A percentile compares a stretch with the other conserved stretches of the same genome.
phyloP scores from a whole-genome alignment of 371 early-diverging fungal species.

The Lichtheimia corymbifera region DNA sequence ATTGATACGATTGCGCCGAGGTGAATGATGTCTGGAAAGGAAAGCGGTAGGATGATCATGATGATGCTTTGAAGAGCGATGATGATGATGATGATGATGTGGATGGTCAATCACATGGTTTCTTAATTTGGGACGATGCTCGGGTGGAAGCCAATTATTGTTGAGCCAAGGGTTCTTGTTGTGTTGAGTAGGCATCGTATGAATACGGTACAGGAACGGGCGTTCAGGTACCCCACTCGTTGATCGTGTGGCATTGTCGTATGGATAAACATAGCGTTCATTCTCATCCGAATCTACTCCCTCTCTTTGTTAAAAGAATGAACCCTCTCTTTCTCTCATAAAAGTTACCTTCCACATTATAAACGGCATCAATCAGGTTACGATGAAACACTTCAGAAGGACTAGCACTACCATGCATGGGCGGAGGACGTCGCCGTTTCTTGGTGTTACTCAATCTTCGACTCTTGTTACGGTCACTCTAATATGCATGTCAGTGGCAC shows the following conservation, averaged over 20 bases:
- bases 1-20: conserved; percentile 6
- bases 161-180: conserved; percentile 7
- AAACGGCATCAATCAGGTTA: conserved; percentile 49
- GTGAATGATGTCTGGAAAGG: conserved; percentile 1
- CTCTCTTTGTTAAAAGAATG: neutral
- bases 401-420: conserved; percentile 34
- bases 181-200: conserved; percentile 14
- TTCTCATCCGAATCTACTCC: conserved; percentile 30
- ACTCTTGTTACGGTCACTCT: conserved; percentile 7
- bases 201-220: conserved; percentile 9
- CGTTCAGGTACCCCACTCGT: neutral
- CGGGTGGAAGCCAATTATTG: conserved; percentile 5
- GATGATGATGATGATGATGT: conserved; percentile 14
- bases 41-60: neutral
- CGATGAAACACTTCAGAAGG: conserved; percentile 52
- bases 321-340: neutral
- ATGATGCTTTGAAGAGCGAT: conserved; percentile 13
- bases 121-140: conserved; percentile 32
- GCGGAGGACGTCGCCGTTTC: conserved; percentile 20
- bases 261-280: conserved; percentile 32
- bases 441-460: neutral
- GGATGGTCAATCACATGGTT: conserved; percentile 33
- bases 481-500: neutral
- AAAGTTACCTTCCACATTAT: conserved; percentile 41
- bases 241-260: conserved; percentile 1